These are phyloP conservation scores for Akanthomyces lecanii DNA, from an alignment of 2,329 filamentous ascomycete genomes.

Conservation along the genomic window DNA sequence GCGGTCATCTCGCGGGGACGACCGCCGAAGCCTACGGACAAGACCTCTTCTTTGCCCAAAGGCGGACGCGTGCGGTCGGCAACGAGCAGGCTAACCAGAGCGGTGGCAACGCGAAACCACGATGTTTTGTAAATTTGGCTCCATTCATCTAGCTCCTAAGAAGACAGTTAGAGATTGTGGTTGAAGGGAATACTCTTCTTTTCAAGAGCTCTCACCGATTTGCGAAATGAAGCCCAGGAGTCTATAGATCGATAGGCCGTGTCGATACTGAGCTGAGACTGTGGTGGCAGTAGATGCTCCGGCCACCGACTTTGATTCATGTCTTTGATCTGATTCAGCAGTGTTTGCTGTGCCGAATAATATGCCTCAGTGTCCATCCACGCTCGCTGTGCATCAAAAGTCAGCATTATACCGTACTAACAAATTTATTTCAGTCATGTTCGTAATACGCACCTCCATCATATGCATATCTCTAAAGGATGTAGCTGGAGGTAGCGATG, in stretches of 20 bases:
- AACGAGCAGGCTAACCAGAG: slow-evolving; percentile 17
- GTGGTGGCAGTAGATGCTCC: background rate
- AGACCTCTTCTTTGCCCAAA: slow-evolving; percentile 17
- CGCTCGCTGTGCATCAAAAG: background rate
- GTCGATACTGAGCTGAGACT: background rate
- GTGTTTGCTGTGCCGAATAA: background rate
- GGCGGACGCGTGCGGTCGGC: slow-evolving; percentile 14
- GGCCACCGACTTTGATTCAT: background rate
- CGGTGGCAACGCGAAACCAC: slow-evolving; percentile 18
- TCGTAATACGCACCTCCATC: background rate
- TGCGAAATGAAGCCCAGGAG: background rate
- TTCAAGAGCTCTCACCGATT: background rate
- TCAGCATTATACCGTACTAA: background rate
- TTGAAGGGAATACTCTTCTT: background rate
- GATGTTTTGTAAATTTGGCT: too few species aligned
- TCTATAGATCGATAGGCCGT: background rate
- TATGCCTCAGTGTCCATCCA: background rate
- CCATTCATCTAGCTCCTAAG: slow-evolving; percentile 8
- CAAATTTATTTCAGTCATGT: too few species aligned
- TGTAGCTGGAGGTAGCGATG: background rate
- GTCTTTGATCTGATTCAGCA: background rate
- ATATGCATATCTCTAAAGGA: background rate
- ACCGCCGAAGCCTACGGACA: slow-evolving; percentile 16
- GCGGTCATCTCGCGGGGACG: slow-evolving; percentile 7
- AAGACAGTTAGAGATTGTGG: background rate